Conservation (phyloP, 768 basidiomycete species). For the Leccinum sublutescens region DNA sequence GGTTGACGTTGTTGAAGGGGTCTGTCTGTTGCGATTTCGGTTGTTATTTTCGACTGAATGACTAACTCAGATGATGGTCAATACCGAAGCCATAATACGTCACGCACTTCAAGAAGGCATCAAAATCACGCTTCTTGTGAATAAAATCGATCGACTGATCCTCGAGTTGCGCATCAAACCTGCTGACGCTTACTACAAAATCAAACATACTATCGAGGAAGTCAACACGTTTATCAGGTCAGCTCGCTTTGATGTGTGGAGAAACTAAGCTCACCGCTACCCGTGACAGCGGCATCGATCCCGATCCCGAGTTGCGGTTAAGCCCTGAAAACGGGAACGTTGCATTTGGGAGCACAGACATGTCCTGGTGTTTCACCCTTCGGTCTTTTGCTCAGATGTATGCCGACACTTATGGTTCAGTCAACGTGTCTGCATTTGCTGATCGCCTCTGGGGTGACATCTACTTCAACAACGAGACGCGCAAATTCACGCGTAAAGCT, state of each 20-base stretch:
- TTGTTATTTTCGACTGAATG: constrained; percentile 12
- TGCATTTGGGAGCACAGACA: constrained; percentile 94
- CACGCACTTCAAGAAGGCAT: constrained; percentile 88
- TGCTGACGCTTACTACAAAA: constrained; percentile 96
- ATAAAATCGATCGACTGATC: constrained; percentile 97
- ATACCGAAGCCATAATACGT: constrained; percentile 83
- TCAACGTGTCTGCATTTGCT: constrained; percentile 86
- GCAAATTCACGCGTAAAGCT: constrained; percentile 88
- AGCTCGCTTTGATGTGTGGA: constrained; percentile 15
- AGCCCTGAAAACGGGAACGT: constrained; percentile 97
- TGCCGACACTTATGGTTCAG: constrained; percentile 81
- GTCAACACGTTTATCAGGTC: constrained; percentile 95
- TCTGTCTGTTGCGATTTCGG: constrained; percentile 39
- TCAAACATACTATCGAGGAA: constrained; percentile 98
- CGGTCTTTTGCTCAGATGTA: constrained; percentile 96
- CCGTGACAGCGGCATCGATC: constrained; percentile 67
- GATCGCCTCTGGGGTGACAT: constrained; percentile 97
- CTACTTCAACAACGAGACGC: constrained; percentile 80
- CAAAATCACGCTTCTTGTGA: constrained; percentile 89
- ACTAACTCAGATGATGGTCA: constrained; percentile 76
- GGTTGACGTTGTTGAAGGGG: constrained; percentile 98
- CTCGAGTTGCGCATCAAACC: constrained; percentile 96
- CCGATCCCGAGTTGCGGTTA: constrained; percentile 81
- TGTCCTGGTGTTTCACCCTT: constrained; percentile 97
- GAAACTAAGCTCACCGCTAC: not conserved